Evolutionary conservation across 257 asterid species (phyloP).

Genomic region (Marsdenia floribunda): DNA sequence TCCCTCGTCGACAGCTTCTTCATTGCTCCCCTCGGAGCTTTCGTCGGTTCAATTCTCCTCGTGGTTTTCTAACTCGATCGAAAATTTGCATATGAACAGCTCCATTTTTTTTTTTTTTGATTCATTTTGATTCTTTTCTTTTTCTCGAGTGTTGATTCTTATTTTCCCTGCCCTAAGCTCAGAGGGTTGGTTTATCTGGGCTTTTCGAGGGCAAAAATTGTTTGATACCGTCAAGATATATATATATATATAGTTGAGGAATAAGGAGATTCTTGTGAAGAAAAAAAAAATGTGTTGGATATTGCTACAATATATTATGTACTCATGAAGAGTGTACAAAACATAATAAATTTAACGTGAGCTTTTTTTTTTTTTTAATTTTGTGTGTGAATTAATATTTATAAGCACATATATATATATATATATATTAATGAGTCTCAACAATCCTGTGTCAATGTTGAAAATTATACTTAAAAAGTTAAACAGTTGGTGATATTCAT

Average conservation of each 20-base stretch:
- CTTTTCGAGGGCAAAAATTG: slow-evolving; percentile 15
- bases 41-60: slow-evolving; percentile 37
- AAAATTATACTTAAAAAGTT: no score
- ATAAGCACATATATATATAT: not conserved
- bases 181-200: slow-evolving; percentile 8
- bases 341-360: slow-evolving; percentile 14
- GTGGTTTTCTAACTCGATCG: slow-evolving; percentile 30
- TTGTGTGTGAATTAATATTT: not conserved
- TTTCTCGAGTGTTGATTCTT: slow-evolving; percentile 9
- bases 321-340: slow-evolving; percentile 17
- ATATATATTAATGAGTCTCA: no score
- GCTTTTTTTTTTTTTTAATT: no score
- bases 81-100: slow-evolving; percentile 17
- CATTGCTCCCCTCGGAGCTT: slow-evolving; percentile 37
- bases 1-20: slow-evolving; percentile 21
- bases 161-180: slow-evolving; percentile 17
- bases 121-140: not conserved
- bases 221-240: slow-evolving; percentile 23
- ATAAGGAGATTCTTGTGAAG: slow-evolving; percentile 27
- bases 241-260: slow-evolving; percentile 17
- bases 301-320: slow-evolving; percentile 9
- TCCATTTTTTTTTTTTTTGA: slow-evolving; percentile 9
- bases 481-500: no score
- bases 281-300: slow-evolving; percentile 4
- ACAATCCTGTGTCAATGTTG: no score